Conservation (phyloP, 495 filamentous ascomycete species). For the Mytilinidion resinicola region DNA sequence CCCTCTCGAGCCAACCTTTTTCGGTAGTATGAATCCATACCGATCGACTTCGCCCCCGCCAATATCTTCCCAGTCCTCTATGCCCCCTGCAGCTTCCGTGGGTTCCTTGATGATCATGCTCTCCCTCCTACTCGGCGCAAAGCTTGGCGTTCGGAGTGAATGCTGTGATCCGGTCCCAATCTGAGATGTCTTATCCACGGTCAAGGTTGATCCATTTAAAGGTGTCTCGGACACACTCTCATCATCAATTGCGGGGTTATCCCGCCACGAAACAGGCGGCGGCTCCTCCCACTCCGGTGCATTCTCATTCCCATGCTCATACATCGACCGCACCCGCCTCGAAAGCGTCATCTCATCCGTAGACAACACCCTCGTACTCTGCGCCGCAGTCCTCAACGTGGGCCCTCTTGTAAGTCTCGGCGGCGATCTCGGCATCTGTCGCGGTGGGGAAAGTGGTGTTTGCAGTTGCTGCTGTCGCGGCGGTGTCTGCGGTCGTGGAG, state of each 20-base stretch:
- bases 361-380: slow-evolving; percentile 50
- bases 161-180: slow-evolving; percentile 6
- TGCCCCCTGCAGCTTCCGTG: slow-evolving; percentile 67
- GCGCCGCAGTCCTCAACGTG: slow-evolving; percentile 34
- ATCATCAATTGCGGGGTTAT: slow-evolving; percentile 43
- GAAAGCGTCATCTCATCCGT: slow-evolving; percentile 80
- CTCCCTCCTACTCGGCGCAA: slow-evolving; percentile 10
- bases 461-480: slow-evolving; percentile 1
- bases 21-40: slow-evolving; percentile 82
- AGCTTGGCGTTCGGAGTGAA: slow-evolving; percentile 4
- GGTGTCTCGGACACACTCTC: slow-evolving; percentile 41
- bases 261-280: slow-evolving; percentile 52
- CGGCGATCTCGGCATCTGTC: slow-evolving; percentile 30
- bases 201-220: slow-evolving; percentile 17
- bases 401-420: slow-evolving; percentile 35
- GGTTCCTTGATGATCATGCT: slow-evolving; percentile 45
- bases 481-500: background rate
- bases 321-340: slow-evolving; percentile 85
- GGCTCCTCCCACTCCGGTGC: slow-evolving; percentile 46
- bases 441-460: background rate
- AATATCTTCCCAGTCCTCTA: slow-evolving; percentile 94
- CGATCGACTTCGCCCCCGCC: slow-evolving; percentile 80
- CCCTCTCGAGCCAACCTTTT: slow-evolving; percentile 30
- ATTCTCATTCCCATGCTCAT: slow-evolving; percentile 63
- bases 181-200: slow-evolving; percentile 8